A percentile compares a stretch with the other conserved stretches of the same genome.
These are phyloP conservation scores for Fusarium phyllophilum DNA, from an alignment of 2,329 filamentous ascomycete species.

Conservation along the genomic window DNA sequence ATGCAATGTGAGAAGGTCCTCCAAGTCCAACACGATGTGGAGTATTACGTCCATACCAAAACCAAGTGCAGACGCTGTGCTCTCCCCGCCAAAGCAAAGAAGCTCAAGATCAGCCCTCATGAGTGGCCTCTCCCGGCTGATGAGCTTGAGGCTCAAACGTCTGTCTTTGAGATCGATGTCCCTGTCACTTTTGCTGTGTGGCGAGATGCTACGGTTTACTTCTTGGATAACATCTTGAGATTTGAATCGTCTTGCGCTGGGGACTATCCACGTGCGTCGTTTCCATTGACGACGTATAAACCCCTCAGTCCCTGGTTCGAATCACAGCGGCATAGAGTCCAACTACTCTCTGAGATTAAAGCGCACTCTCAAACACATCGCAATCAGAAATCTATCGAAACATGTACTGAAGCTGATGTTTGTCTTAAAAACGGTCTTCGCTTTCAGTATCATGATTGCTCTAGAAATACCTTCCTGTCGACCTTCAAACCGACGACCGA, in stretches of 20 bases:
- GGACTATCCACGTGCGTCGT: not conserved
- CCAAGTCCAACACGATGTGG: not conserved
- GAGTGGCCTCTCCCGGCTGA: conserved; percentile 66
- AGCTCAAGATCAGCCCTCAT: conserved; percentile 57
- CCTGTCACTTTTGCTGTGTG: conserved; percentile 57
- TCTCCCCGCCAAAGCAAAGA: conserved; percentile 44
- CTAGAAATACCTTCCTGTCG: not conserved
- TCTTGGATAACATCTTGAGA: conserved; percentile 55
- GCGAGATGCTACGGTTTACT: conserved; percentile 58
- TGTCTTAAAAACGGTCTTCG: conserved; percentile 40
- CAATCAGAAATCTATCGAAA: not conserved
- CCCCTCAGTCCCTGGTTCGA: conserved; percentile 3
- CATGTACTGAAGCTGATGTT: conserved; percentile 18
- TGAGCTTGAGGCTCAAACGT: conserved; percentile 51
- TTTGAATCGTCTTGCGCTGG: not conserved
- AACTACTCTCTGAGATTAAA: conserved; percentile 35
- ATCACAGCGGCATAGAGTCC: not conserved
- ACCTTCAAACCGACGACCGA: not conserved
- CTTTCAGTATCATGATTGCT: conserved; percentile 31
- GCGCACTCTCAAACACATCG: conserved; percentile 29
- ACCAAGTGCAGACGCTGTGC: conserved; percentile 53
- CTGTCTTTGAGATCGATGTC: conserved; percentile 63
- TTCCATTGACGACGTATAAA: conserved; percentile 17
- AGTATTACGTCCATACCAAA: not conserved
- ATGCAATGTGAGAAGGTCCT: not conserved